phyloP scores from a whole-genome alignment of 2,329 filamentous ascomycete species.

The Aspergillus sclerotialis region DNA sequence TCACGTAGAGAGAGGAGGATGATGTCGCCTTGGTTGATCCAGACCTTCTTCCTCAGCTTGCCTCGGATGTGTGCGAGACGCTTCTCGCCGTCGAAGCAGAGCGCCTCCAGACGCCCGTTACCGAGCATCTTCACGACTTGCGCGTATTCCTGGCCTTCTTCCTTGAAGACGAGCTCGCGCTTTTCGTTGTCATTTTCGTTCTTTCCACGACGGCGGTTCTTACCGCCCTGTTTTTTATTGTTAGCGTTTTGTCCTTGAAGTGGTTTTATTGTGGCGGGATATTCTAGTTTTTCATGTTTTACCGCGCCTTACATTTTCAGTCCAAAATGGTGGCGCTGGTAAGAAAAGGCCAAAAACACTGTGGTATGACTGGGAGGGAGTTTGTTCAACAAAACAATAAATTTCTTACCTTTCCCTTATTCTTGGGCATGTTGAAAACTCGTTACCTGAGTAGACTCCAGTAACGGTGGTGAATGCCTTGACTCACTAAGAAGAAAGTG shows the following conservation, averaged over 20 bases:
- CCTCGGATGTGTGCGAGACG: constrained; percentile 80
- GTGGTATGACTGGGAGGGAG: constrained; percentile 7
- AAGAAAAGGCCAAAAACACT: constrained; percentile 3
- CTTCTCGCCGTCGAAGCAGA: constrained; percentile 92
- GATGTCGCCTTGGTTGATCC: constrained; percentile 98
- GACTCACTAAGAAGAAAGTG: constrained; percentile 3
- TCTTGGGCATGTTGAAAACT: constrained; percentile 77
- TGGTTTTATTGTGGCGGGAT: not conserved
- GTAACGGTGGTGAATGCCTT: no score
- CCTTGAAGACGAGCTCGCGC: constrained; percentile 97
- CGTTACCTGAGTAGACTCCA: constrained; percentile 20
- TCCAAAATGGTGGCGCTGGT: not conserved
- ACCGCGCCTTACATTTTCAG: no score
- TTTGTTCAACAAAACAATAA: constrained; percentile 1
- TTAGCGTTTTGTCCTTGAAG: constrained; percentile 17
- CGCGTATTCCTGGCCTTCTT: constrained; percentile 89
- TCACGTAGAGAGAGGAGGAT: constrained; percentile 81
- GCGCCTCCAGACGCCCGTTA: constrained; percentile 85
- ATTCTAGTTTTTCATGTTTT: no score
- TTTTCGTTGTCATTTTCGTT: constrained; percentile 99
- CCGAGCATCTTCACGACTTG: constrained; percentile 94
- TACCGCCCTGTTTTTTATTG: constrained; percentile 67
- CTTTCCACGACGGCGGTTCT: constrained; percentile 97
- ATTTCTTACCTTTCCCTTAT: constrained; percentile 96
- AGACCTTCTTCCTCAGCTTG: constrained; percentile 99